Base-by-base conservation (phyloP, 1,284 basidiomycete genomes). In the Tetrapyrgos nigripes region DNA sequence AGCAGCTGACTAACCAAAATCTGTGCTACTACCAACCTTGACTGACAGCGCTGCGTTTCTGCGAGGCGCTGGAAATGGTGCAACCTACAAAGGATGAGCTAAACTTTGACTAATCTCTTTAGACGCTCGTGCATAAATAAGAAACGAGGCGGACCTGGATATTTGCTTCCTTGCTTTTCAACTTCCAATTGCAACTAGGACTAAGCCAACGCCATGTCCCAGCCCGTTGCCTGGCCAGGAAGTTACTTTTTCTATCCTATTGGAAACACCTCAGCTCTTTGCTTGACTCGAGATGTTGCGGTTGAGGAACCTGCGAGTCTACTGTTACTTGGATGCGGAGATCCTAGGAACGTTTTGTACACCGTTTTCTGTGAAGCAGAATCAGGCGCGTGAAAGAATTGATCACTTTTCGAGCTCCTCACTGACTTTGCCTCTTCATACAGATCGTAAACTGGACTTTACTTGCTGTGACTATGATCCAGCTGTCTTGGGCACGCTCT, bases 401-500 rank as follows among this genome's bases (percentile, higher is more conserved):
- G 47, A n/a, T n/a, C 50, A 24, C 23, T 37, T 11, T 33, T 45
- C 46, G 17, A 21, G 29, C 28, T 5, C 43, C 14, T 53, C 33
- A 28, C 24, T 24, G 10, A 26, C 37, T 55, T 37, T 23, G 51
- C 23, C 23, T 27, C 46, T 8, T 33, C 8, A 14, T 17, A 77
- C 60, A 24, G 54, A 65, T 6, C 77, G 82, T 19, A 69, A 60
- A 14, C 62, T 86, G 13, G 86, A 88, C 61, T 76, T 88, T 57
- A 88, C 86, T 1, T 88, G 86, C 57, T 84, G 82, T 57, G 86
- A 88, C 67, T 63, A 75, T 14, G 86, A 89, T 43, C 79, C 84
- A 3, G 86, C 79, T 0, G 71, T 87, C 1, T 67, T 88, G 17
- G 85, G 87, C 85, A 59, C 43, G 67, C 57, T 26, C 26, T 33